Percentiles rank a stretch among this genome's conserved stretches.
Evolutionary conservation across 1,284 basidiomycete genomes (phyloP).

Genomic region (Fomitopsis palustris): DNA sequence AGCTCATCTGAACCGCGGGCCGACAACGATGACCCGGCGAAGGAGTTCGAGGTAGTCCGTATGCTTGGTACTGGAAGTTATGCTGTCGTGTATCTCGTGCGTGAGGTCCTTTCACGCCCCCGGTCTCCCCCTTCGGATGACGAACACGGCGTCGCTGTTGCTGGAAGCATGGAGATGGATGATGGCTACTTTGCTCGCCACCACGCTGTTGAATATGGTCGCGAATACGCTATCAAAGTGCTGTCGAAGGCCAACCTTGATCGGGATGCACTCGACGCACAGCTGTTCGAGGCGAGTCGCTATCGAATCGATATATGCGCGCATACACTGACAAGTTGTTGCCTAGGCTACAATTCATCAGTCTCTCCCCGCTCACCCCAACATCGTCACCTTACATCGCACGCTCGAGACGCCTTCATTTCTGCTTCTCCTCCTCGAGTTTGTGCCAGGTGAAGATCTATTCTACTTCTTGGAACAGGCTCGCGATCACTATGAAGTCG

Average conservation of each 20-base stretch:
- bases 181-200: conserved; percentile 35
- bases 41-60: conserved; percentile 80
- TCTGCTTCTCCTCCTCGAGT: conserved; percentile 83
- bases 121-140: conserved; percentile 41
- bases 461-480: conserved; percentile 98
- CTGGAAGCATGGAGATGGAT: conserved; percentile 58
- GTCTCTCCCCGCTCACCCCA: conserved; percentile 85
- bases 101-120: conserved; percentile 71
- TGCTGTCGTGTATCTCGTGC: conserved; percentile 91
- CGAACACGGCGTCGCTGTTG: conserved; percentile 53
- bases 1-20: conserved; percentile 25
- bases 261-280: conserved; percentile 80
- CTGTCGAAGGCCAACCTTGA: conserved; percentile 91
- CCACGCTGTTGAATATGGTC: conserved; percentile 56
- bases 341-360: conserved; percentile 88
- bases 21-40: conserved; percentile 47
- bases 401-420: conserved; percentile 81
- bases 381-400: conserved; percentile 94
- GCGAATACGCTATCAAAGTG: conserved; percentile 95
- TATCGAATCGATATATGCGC: conserved; percentile 8
- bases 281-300: conserved; percentile 77
- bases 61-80: conserved; percentile 87
- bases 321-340: not conserved
- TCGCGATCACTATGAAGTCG: conserved; percentile 74
- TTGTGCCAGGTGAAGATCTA: conserved; percentile 93